Percentiles rank a stretch among this genome's conserved stretches.
Conservation (phyloP, 345 rosid genomes). For the Kernera saxatilis region DNA sequence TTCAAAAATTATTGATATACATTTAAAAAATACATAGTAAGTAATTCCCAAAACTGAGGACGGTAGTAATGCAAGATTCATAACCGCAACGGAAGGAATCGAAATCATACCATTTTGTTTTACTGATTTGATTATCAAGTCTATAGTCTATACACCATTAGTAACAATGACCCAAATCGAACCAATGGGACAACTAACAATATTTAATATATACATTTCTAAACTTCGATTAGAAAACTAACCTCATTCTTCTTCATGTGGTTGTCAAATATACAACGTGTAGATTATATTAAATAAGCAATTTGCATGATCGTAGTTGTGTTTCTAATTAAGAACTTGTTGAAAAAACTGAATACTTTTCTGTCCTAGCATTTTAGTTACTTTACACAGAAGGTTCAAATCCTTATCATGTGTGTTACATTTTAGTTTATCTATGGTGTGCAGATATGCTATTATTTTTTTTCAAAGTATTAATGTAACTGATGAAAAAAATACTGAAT, state of each 20-base stretch:
- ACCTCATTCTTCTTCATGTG: not conserved
- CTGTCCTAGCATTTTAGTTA: not conserved
- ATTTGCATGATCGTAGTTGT: not conserved
- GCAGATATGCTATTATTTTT: too few relatives aligned
- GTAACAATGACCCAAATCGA: not conserved
- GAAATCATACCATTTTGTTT: not conserved
- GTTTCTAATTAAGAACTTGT: not conserved
- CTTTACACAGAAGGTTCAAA: too few relatives aligned
- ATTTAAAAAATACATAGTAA: too few relatives aligned
- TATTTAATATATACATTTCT: not conserved
- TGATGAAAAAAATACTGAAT: too few relatives aligned
- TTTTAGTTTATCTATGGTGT: too few relatives aligned
- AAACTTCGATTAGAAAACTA: not conserved
- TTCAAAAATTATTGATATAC: too few relatives aligned
- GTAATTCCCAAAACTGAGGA: too few relatives aligned
- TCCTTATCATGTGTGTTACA: too few relatives aligned
- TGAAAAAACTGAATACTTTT: not conserved
- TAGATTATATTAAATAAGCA: not conserved
- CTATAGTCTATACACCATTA: not conserved
- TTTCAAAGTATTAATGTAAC: too few relatives aligned
- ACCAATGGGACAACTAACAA: not conserved
- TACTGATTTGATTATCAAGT: not conserved
- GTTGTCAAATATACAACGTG: constrained; percentile 10
- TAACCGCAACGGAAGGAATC: not conserved
- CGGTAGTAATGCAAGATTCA: not conserved